Base-by-base conservation (phyloP, 2,329 filamentous ascomycete genomes). In the Colletotrichum chrysophilum region DNA sequence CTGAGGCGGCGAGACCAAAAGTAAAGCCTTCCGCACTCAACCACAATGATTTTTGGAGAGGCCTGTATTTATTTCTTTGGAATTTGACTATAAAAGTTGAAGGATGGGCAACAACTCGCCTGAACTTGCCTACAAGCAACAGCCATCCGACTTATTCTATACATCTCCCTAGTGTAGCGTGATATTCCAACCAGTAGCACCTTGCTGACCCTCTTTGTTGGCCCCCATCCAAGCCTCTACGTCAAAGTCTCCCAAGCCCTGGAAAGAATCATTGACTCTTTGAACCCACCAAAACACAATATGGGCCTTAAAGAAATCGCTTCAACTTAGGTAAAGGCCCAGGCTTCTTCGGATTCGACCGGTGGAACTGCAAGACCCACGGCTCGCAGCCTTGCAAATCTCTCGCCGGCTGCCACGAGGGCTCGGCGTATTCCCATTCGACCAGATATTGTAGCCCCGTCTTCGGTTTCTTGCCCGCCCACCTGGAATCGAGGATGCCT, bases 381-480 rank as follows among this genome's bases (percentile, higher is more conserved):
- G 13, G 14, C 13, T 75, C 73, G 14, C 73, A 75, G 21, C 73
- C 73, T 14, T 72, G 70, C 43, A 75, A 18, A 14, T 75, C 64
- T 28, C 34, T 72, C 7, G 73, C 70, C 32, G 73, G 73, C 56
- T 75, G 73, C 73, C 73, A 75, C 21, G 73, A 64, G n/a, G 70
- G 64, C 24, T 75, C 56, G 4, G 73, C 73, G n/a, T 73, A 73
- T 32, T 73, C 64, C 73, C 73, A 73, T n/a, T 73, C 73, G 9
- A 75, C 43, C 16, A 75, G 56, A 30, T 73, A 75, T 30, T 68
- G 55, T 32, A 75, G 55, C 14, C 73, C 64, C 9, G 73, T 73
- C 32, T 38, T 56, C 13, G 70, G 55, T n/a, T 14, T 64, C 32
- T 68, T 75, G 4, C 73, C 73, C 14, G 43, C n/a, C 56, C 70